Percentiles rank a stretch among this genome's conserved stretches.
Conservation (phyloP, 495 filamentous ascomycete genomes). For the Aspergillus homomorphus region DNA sequence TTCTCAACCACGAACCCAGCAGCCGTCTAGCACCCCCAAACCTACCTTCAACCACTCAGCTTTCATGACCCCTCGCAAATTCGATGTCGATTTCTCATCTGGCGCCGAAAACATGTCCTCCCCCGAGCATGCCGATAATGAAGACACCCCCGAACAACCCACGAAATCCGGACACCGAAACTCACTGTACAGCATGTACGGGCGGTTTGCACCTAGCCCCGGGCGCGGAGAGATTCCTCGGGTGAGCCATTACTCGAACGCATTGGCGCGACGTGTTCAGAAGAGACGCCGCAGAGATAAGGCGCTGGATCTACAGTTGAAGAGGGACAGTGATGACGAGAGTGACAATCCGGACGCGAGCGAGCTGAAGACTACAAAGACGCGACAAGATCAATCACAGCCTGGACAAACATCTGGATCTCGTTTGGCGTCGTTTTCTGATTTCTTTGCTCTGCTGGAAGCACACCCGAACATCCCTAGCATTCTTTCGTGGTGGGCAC, state of each 20-base stretch:
- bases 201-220: slow-evolving; percentile 46
- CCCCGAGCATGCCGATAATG: slow-evolving; percentile 67
- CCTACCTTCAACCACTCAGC: slow-evolving; percentile 61
- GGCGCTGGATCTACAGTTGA: slow-evolving; percentile 42
- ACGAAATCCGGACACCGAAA: slow-evolving; percentile 46
- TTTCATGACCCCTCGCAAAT: slow-evolving; percentile 79
- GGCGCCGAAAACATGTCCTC: slow-evolving; percentile 76
- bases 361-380: slow-evolving; percentile 28
- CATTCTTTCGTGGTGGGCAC: slow-evolving; percentile 81
- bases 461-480: slow-evolving; percentile 81
- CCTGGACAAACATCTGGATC: slow-evolving; percentile 13
- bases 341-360: slow-evolving; percentile 56
- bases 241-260: slow-evolving; percentile 50
- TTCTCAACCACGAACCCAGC: slow-evolving; percentile 32
- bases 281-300: slow-evolving; percentile 51
- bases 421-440: slow-evolving; percentile 43
- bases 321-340: slow-evolving; percentile 37
- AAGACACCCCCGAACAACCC: slow-evolving; percentile 63
- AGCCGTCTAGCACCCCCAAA: slow-evolving; percentile 26
- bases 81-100: slow-evolving; percentile 68
- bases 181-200: slow-evolving; percentile 42
- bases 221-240: slow-evolving; percentile 58
- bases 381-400: slow-evolving; percentile 19
- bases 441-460: slow-evolving; percentile 66
- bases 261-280: slow-evolving; percentile 49